Percentiles rank a stretch among this genome's conserved stretches.
Evolutionary conservation across 805 yeast genomes (phyloP).

Genomic region (Lipomyces chichibuensis): DNA sequence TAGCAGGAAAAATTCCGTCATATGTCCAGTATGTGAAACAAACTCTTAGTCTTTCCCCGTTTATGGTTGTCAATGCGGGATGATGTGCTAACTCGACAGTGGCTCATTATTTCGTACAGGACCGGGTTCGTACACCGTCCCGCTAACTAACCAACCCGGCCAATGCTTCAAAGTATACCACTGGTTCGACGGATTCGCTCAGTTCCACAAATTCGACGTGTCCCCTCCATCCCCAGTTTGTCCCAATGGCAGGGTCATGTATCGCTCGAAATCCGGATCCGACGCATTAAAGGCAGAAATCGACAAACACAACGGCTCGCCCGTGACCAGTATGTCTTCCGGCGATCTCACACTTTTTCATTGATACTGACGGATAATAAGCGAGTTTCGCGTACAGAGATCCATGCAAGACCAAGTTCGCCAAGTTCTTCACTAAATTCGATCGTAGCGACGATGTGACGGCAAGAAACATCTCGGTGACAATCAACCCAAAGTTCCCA

Average conservation of each 20-base stretch:
- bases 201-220: constrained; percentile 13
- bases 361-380: neutral
- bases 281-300: constrained; percentile 7
- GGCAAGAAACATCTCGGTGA: constrained; percentile 7
- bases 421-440: constrained; percentile 15
- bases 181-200: constrained; percentile 23
- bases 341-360: too few relatives aligned
- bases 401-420: constrained; percentile 20
- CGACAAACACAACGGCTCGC: constrained; percentile 7
- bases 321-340: constrained; percentile 8
- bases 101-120: constrained; percentile 17
- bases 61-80: neutral
- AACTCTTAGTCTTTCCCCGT: neutral
- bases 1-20: constrained; percentile 11
- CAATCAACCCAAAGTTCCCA: constrained; percentile 18
- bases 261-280: constrained; percentile 17
- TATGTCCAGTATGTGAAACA: constrained; percentile 9
- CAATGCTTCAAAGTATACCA: constrained; percentile 13
- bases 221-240: constrained; percentile 7
- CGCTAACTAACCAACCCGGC: constrained; percentile 16
- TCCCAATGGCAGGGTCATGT: constrained; percentile 15
- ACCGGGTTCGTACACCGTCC: constrained; percentile 22
- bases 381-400: constrained; percentile 17
- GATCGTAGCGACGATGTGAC: neutral
- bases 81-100: neutral